Evolutionary conservation across 2,329 filamentous ascomycete species (phyloP).

Genomic region (Zalaria sp.): DNA sequence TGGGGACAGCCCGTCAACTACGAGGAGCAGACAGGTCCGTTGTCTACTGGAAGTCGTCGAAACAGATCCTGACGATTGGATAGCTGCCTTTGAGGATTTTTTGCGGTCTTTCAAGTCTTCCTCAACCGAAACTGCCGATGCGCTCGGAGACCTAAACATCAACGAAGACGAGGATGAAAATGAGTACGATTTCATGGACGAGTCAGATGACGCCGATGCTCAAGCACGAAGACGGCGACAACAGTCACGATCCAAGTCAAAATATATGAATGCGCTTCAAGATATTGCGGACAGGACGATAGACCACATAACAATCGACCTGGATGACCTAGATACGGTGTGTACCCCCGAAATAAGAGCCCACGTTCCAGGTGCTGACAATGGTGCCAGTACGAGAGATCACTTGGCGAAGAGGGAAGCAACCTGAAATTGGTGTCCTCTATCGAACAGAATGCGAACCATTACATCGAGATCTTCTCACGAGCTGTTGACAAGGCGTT

Average conservation of each 20-base stretch:
- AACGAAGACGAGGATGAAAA: slow-evolving; percentile 79
- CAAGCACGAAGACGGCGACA: slow-evolving; percentile 28
- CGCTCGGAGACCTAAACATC: slow-evolving; percentile 71
- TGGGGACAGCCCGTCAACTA: slow-evolving; percentile 75
- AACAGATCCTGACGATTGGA: slow-evolving; percentile 18
- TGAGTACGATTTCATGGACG: slow-evolving; percentile 87
- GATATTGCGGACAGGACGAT: slow-evolving; percentile 68
- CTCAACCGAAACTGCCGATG: slow-evolving; percentile 58
- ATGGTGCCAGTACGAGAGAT: slow-evolving; percentile 56
- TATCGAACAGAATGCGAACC: slow-evolving; percentile 81
- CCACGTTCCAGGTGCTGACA: slow-evolving; percentile 6
- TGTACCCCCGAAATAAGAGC: slow-evolving; percentile 13
- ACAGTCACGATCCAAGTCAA: slow-evolving; percentile 45
- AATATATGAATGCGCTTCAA: slow-evolving; percentile 82
- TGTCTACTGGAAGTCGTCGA: slow-evolving; percentile 7
- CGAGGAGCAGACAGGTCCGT: slow-evolving; percentile 65
- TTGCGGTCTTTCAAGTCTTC: slow-evolving; percentile 78
- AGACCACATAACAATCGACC: slow-evolving; percentile 69
- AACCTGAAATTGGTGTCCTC: slow-evolving; percentile 60
- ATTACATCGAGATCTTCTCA: slow-evolving; percentile 87
- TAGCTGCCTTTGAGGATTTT: slow-evolving; percentile 78
- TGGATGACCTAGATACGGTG: slow-evolving; percentile 74
- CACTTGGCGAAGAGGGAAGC: slow-evolving; percentile 44
- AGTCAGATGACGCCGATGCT: slow-evolving; percentile 37
- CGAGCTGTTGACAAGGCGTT: slow-evolving; percentile 77